Percentiles rank a stretch among this genome's conserved stretches.
phyloP scores from a whole-genome alignment of 164 flowering plant species.

The Magnolia kwangsiensis region DNA sequence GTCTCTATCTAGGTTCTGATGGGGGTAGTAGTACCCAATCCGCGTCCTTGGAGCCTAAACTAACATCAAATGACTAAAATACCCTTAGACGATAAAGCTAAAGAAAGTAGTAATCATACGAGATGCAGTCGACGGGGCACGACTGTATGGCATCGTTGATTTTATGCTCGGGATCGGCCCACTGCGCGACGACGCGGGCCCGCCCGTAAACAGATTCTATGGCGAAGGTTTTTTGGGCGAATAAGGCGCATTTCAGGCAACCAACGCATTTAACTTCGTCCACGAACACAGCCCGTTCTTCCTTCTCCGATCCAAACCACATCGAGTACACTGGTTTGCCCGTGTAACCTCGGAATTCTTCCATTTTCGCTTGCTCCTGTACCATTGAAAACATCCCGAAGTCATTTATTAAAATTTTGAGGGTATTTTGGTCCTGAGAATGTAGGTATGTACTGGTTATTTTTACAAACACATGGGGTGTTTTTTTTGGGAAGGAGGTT shows the following conservation, averaged over 20 bases:
- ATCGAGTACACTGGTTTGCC: conserved; percentile 77
- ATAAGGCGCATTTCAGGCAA: conserved; percentile 87
- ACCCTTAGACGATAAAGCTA: not conserved
- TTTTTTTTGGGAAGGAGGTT: no score
- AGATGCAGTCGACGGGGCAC: conserved; percentile 93
- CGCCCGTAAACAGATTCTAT: conserved; percentile 83
- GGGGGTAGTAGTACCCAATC: not conserved
- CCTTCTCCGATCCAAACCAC: conserved; percentile 77
- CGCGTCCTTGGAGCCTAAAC: not conserved
- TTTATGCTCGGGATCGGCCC: conserved; percentile 88
- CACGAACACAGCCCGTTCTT: conserved; percentile 80
- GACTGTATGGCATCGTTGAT: conserved; percentile 70
- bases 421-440: not conserved
- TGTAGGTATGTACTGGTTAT: no score
- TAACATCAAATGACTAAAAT: not conserved
- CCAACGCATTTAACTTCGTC: conserved; percentile 92
- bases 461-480: no score
- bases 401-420: not conserved
- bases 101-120: conserved; percentile 40
- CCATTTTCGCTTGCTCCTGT: conserved; percentile 66
- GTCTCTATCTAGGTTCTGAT: no score
- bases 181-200: conserved; percentile 86
- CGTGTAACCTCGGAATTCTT: conserved; percentile 64
- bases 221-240: conserved; percentile 80
- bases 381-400: no score